Percentiles rank a stretch among this genome's conserved stretches.
Conservation (phyloP, 495 filamentous ascomycete species). For the Terfezia claveryi region DNA sequence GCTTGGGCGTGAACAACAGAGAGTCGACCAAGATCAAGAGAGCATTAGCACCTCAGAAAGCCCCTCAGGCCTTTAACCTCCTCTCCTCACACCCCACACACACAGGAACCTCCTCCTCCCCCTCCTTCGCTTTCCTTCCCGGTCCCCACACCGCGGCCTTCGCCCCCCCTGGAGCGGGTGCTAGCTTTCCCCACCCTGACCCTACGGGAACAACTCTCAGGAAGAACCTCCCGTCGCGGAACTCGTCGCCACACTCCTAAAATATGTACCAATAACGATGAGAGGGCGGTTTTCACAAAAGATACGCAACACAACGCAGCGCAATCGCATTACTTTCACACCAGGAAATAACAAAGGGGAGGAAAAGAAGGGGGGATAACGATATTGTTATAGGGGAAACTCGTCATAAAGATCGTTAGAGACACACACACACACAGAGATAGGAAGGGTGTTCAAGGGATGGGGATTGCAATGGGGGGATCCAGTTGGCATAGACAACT, state of each 20-base stretch:
- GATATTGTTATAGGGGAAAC: background rate
- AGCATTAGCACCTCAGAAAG: too few relatives aligned
- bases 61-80: conserved; percentile 23
- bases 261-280: background rate
- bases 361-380: background rate
- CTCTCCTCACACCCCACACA: conserved; percentile 29
- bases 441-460: too few relatives aligned
- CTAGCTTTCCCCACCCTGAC: background rate
- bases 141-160: background rate
- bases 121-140: background rate
- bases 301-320: too few relatives aligned
- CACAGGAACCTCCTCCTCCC: conserved; percentile 25
- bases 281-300: background rate
- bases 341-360: background rate
- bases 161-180: background rate
- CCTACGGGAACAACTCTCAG: conserved; percentile 11
- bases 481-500: too few relatives aligned
- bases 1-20: too few relatives aligned
- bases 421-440: background rate
- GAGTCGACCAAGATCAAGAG: too few relatives aligned
- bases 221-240: conserved; percentile 29
- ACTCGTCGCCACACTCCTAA: conserved; percentile 26
- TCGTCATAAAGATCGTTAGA: background rate
- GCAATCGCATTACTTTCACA: too few relatives aligned
- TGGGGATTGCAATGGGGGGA: too few relatives aligned